Percentiles rank a stretch among this genome's conserved stretches.
phyloP scores from a whole-genome alignment of 805 yeast genomes.

The Saccharomycopsis capsularis region DNA sequence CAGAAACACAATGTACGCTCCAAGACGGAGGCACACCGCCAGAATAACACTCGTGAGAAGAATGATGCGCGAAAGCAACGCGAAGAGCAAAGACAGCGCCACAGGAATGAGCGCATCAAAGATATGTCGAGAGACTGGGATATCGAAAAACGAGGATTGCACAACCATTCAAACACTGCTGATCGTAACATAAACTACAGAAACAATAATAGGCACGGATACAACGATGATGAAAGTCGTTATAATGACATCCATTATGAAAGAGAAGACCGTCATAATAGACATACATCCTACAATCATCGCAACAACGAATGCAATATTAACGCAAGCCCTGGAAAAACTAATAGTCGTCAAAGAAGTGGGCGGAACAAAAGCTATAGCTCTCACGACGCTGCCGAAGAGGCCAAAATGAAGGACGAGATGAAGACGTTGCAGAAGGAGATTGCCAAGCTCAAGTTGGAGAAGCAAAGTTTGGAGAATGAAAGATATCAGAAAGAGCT shows the following conservation, averaged over 20 bases:
- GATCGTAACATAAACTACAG: too few species aligned
- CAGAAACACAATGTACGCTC: too few species aligned
- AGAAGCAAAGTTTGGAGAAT: slow-evolving; percentile 1
- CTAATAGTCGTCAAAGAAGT: not conserved
- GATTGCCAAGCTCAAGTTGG: not conserved
- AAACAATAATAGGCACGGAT: too few species aligned
- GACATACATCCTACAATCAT: not conserved
- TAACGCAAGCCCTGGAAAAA: not conserved
- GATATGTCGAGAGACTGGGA: not conserved
- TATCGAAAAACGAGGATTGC: not conserved
- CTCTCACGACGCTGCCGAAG: not conserved
- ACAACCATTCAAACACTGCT: too few species aligned
- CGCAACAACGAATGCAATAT: too few species aligned
- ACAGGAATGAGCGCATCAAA: not conserved
- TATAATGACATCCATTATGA: not conserved
- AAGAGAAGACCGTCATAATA: not conserved
- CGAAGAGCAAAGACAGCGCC: not conserved
- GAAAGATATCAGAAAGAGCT: not conserved
- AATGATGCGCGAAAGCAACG: not conserved
- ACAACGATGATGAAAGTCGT: not conserved
- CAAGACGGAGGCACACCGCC: too few species aligned
- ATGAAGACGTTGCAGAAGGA: not conserved
- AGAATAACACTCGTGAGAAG: too few species aligned
- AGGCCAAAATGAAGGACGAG: not conserved
- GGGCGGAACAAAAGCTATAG: not conserved